Evolutionary conservation across 23 red algal genomes (phyloP).

Genomic region (Gracilariopsis chorda): DNA sequence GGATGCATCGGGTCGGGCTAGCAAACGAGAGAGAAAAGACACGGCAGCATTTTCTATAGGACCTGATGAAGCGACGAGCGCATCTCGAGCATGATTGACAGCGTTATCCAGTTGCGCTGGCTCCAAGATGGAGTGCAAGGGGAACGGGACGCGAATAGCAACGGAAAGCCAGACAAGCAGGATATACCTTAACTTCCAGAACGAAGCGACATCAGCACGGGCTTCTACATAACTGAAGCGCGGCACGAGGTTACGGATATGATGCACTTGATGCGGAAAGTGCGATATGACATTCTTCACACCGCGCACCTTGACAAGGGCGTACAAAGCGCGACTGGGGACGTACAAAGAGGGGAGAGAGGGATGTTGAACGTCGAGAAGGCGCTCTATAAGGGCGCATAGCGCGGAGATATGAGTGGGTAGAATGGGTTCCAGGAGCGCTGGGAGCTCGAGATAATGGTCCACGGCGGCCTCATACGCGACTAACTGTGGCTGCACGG

Average conservation of each 20-base stretch:
- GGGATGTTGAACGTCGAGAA: neutral
- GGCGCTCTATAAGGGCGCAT: neutral
- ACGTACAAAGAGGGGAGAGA: neutral
- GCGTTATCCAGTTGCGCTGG: neutral
- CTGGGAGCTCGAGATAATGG: constrained; percentile 50
- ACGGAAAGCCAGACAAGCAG: constrained; percentile 52
- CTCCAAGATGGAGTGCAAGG: constrained; percentile 34
- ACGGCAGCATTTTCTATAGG: constrained; percentile 17
- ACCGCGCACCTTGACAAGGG: constrained; percentile 71
- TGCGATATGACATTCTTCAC: constrained; percentile 35
- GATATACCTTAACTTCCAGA: constrained; percentile 55
- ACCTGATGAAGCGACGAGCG: neutral
- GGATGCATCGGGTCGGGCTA: constrained; percentile 27
- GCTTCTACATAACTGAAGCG: neutral
- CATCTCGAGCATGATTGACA: constrained; percentile 2
- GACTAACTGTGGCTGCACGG: neutral
- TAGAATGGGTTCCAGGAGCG: constrained; percentile 60
- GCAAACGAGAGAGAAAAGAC: constrained; percentile 31
- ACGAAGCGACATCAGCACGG: neutral
- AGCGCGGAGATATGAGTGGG: constrained; percentile 29
- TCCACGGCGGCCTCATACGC: constrained; percentile 26
- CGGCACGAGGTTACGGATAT: constrained; percentile 27
- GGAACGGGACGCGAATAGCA: constrained; percentile 58
- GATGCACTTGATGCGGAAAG: constrained; percentile 50
- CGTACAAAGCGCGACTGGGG: constrained; percentile 60